A percentile compares a stretch with the other conserved stretches of the same genome.
These are phyloP conservation scores for Pseudopithomyces maydicus DNA, from an alignment of 2,329 filamentous ascomycete species.

Conservation along the genomic window DNA sequence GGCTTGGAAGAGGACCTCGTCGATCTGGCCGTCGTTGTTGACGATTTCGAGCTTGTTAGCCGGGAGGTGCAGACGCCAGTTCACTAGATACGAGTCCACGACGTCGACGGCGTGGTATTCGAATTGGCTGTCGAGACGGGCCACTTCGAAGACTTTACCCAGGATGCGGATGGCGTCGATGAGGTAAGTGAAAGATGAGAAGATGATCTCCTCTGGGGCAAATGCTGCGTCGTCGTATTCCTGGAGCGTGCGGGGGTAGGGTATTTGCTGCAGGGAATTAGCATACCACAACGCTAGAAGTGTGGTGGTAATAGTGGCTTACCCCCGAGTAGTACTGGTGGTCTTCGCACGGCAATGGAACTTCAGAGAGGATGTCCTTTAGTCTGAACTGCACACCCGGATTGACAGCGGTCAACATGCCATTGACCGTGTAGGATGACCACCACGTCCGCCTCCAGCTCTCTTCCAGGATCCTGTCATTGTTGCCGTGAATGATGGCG, in stretches of 20 bases:
- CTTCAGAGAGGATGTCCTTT: conserved; percentile 69
- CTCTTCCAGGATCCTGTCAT: conserved; percentile 74
- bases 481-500: conserved; percentile 66
- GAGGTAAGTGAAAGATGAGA: conserved; percentile 85
- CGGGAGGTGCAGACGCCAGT: conserved; percentile 82
- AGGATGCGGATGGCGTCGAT: conserved; percentile 81
- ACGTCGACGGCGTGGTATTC: conserved; percentile 55
- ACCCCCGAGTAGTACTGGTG: conserved; percentile 62
- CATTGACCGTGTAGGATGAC: conserved; percentile 81
- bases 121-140: conserved; percentile 39
- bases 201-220: conserved; percentile 69
- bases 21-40: conserved; percentile 68
- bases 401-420: conserved; percentile 81
- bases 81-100: conserved; percentile 67
- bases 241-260: conserved; percentile 59
- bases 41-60: conserved; percentile 71
- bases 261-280: conserved; percentile 33
- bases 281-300: background rate
- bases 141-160: conserved; percentile 70
- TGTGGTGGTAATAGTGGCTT: conserved; percentile 24
- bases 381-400: conserved; percentile 72
- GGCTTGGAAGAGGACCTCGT: conserved; percentile 92
- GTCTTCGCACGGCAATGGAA: conserved; percentile 82
- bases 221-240: conserved; percentile 80
- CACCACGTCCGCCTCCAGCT: conserved; percentile 91